These are phyloP conservation scores for Cicer judaicum DNA, from an alignment of 306 rosid species.

Conservation along the genomic window DNA sequence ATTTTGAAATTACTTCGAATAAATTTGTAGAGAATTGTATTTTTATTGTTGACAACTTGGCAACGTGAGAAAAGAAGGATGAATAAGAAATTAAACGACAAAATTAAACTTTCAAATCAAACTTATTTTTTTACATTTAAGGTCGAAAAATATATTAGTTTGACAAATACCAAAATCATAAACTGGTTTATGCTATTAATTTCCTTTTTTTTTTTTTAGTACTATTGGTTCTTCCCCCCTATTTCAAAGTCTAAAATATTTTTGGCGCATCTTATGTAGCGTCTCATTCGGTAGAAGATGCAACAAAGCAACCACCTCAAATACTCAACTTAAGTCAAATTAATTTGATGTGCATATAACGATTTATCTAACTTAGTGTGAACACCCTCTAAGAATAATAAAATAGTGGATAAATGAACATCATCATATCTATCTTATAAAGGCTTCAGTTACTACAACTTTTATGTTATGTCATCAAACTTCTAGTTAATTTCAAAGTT, in stretches of 20 bases:
- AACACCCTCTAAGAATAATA: conserved; percentile 5
- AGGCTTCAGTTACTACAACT: conserved; percentile 29
- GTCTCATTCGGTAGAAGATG: conserved; percentile 40
- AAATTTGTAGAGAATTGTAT: no score
- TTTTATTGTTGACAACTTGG: no score
- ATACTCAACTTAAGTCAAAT: conserved; percentile 34
- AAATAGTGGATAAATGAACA: neutral
- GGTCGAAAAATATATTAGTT: neutral
- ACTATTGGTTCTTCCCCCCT: neutral
- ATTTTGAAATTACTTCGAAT: no score
- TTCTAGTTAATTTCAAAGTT: conserved; percentile 10
- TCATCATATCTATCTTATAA: conserved; percentile 37
- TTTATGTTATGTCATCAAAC: conserved; percentile 22
- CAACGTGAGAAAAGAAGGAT: no score
- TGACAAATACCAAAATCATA: neutral
- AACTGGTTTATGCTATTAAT: conserved; percentile 6
- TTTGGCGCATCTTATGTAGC: neutral
- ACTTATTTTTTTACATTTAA: no score
- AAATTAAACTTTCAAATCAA: no score
- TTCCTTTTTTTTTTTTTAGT: neutral
- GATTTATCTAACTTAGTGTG: neutral
- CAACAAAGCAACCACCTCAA: neutral
- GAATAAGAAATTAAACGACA: no score
- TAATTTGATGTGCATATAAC: neutral
- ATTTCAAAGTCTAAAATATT: neutral